A percentile compares a stretch with the other conserved stretches of the same genome.
phyloP scores from a whole-genome alignment of 2,329 filamentous ascomycete genomes.

The Aspergillus vadensis region DNA sequence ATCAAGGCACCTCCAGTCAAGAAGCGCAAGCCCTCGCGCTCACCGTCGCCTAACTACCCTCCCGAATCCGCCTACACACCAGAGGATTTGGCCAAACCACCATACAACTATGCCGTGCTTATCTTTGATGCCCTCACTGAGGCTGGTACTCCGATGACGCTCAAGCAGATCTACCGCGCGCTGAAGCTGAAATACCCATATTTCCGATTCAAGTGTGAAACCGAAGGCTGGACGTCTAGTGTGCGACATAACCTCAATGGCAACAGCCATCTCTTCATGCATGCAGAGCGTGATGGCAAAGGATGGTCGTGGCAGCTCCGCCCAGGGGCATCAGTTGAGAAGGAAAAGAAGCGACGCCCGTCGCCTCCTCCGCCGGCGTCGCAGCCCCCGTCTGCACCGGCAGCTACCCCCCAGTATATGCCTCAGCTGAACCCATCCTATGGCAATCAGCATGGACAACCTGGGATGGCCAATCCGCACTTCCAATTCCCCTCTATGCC shows the following conservation, averaged over 20 bases:
- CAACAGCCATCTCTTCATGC: constrained; percentile 60
- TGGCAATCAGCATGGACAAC: constrained; percentile 31
- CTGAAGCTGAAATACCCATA: constrained; percentile 66
- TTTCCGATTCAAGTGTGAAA: constrained; percentile 63
- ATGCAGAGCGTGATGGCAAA: constrained; percentile 63
- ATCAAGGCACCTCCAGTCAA: constrained; percentile 50
- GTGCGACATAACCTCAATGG: constrained; percentile 65
- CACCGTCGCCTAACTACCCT: constrained; percentile 63
- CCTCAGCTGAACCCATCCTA: constrained; percentile 37
- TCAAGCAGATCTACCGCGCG: constrained; percentile 67
- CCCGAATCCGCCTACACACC: constrained; percentile 61
- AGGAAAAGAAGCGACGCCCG: constrained; percentile 56
- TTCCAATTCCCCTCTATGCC: constrained; percentile 43
- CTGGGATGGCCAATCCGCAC: constrained; percentile 37
- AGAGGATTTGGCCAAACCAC: constrained; percentile 64
- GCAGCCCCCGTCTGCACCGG: constrained; percentile 30
- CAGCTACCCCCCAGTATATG: constrained; percentile 39
- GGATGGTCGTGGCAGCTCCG: constrained; percentile 66
- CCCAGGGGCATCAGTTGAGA: constrained; percentile 61
- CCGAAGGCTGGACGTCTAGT: constrained; percentile 67
- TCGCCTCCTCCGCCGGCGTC: constrained; percentile 42
- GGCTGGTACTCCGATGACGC: constrained; percentile 59
- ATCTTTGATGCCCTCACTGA: constrained; percentile 65
- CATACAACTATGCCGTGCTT: constrained; percentile 64
- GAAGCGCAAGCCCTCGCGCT: constrained; percentile 57